Evolutionary conservation across 257 asterid genomes (phyloP).

Genomic region (Solanum sitiens): DNA sequence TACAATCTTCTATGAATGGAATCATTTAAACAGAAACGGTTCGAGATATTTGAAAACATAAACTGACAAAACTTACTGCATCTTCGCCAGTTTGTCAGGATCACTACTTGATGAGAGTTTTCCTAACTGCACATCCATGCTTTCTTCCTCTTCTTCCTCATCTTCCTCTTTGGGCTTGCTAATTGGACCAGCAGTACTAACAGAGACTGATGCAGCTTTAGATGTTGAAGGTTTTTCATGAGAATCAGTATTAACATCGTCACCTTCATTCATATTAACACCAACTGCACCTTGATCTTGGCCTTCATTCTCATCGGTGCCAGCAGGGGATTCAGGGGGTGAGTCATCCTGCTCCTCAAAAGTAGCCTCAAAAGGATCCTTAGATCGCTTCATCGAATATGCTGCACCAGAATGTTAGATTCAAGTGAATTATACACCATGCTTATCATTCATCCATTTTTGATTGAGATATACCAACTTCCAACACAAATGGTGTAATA

Average conservation of each 20-base stretch:
- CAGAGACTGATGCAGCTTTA: conserved; percentile 11
- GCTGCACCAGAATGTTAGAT: neutral
- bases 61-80: conserved; percentile 62
- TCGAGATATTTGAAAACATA: neutral
- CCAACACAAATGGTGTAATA: neutral
- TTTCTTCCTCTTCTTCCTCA: conserved; percentile 90
- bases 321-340: conserved; percentile 83
- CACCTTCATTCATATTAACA: conserved; percentile 21
- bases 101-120: conserved; percentile 55
- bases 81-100: conserved; percentile 74
- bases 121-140: conserved; percentile 79
- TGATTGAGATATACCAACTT: neutral
- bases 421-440: neutral
- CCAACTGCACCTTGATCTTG: conserved; percentile 36
- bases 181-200: conserved; percentile 20
- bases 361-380: conserved; percentile 90
- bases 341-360: conserved; percentile 86
- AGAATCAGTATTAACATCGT: conserved; percentile 17
- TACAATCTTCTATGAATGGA: neutral
- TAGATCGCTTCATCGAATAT: conserved; percentile 60
- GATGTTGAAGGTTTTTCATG: conserved; percentile 36
- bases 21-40: neutral
- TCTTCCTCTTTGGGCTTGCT: conserved; percentile 76
- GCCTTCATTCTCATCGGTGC: conserved; percentile 48
- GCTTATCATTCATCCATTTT: neutral